Conservation (phyloP, 1,139 yeast genomes). For the Hyphopichia burtonii region DNA sequence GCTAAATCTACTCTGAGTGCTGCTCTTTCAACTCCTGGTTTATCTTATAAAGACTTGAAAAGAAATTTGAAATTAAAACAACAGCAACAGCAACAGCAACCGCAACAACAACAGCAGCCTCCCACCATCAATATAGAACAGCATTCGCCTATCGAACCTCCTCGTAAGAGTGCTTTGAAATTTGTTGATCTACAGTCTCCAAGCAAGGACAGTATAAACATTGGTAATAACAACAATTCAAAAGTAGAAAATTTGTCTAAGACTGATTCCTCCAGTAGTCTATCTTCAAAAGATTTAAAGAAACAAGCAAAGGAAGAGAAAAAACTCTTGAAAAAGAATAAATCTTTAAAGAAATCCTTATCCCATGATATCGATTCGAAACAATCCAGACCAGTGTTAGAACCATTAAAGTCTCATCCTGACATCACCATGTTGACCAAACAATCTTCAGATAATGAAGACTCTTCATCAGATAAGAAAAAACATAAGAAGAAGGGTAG, state of each 20-base stretch:
- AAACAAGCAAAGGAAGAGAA: constrained; percentile 12
- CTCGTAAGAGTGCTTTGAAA: constrained; percentile 16
- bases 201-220: neutral
- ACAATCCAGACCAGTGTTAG: constrained; percentile 31
- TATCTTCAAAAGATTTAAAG: constrained; percentile 6
- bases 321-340: constrained; percentile 7
- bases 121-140: neutral
- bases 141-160: neutral
- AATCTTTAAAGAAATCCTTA: constrained; percentile 24
- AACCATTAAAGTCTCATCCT: constrained; percentile 43
- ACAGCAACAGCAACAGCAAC: neutral
- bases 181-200: constrained; percentile 22
- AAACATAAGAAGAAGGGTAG: constrained; percentile 24
- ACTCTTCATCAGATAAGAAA: constrained; percentile 11
- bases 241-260: neutral
- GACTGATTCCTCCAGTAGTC: neutral
- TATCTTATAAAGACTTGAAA: constrained; percentile 41
- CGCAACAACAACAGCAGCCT: neutral
- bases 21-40: constrained; percentile 12
- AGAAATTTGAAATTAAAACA: constrained; percentile 19
- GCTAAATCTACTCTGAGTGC: constrained; percentile 8
- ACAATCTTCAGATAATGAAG: constrained; percentile 3
- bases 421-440: constrained; percentile 20
- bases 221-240: neutral
- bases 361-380: constrained; percentile 27